phyloP scores from a whole-genome alignment of 1,284 basidiomycete species.

The Heterobasidion irregulare region DNA sequence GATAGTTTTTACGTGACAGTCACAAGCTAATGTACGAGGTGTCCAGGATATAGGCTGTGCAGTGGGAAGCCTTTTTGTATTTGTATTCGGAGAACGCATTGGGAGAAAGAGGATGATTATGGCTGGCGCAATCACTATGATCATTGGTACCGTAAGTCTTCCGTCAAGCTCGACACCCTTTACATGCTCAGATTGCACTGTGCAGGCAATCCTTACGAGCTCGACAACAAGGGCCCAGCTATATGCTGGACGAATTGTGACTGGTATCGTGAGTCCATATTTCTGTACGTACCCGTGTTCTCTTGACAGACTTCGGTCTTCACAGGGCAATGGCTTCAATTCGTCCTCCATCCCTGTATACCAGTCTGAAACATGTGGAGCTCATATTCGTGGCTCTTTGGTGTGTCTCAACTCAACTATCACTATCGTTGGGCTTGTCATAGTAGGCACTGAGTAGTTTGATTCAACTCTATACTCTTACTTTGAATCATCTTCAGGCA shows the following conservation, averaged over 20 bases:
- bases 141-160: constrained; percentile 30
- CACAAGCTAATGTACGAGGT: not conserved
- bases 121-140: constrained; percentile 33
- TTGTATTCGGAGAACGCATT: constrained; percentile 31
- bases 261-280: constrained; percentile 30
- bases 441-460: constrained; percentile 18
- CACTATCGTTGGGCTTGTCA: constrained; percentile 38
- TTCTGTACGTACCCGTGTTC: no score
- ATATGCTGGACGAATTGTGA: constrained; percentile 43
- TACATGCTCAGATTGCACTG: not conserved
- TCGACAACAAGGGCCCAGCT: constrained; percentile 35
- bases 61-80: constrained; percentile 28
- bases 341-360: constrained; percentile 33
- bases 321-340: constrained; percentile 40
- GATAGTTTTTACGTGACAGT: not conserved
- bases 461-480: not conserved
- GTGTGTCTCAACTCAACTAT: constrained; percentile 39
- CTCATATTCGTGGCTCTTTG: constrained; percentile 35
- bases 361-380: constrained; percentile 38
- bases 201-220: constrained; percentile 24
- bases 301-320: not conserved
- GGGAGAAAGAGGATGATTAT: constrained; percentile 35
- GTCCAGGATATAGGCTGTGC: constrained; percentile 32
- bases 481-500: constrained; percentile 14
- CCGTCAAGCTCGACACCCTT: not conserved